Evolutionary conservation across 2,329 filamentous ascomycete genomes (phyloP).

Genomic region (Cucurbitaria berberidis): DNA sequence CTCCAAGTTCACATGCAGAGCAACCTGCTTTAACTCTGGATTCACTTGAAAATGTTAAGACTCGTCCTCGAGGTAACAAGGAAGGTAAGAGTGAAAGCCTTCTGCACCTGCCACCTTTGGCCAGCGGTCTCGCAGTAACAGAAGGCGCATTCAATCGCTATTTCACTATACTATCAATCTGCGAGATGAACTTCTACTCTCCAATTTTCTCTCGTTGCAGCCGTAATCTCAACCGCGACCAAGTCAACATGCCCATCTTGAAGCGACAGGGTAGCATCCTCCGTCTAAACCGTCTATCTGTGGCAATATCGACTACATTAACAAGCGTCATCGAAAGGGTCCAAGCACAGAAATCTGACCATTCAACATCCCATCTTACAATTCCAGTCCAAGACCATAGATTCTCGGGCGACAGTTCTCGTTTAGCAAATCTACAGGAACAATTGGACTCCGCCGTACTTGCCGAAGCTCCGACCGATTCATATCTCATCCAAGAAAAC

Average conservation of each 20-base stretch:
- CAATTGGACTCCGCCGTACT: conserved; percentile 6
- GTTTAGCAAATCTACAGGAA: conserved; percentile 3
- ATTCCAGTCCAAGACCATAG: background rate
- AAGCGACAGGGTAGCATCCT: conserved; percentile 4
- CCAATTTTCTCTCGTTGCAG: background rate
- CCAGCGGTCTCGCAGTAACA: background rate
- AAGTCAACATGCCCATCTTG: conserved; percentile 1
- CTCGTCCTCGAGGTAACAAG: background rate
- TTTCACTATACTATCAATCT: background rate
- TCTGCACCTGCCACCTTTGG: background rate
- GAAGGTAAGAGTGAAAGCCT: background rate
- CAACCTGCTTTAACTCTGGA: too few species aligned
- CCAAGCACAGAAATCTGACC: background rate
- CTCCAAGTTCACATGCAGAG: too few species aligned
- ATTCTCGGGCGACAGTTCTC: background rate
- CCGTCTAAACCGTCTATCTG: conserved; percentile 7
- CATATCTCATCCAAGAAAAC: conserved; percentile 15
- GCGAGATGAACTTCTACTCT: background rate
- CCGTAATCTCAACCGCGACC: background rate
- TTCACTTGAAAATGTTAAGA: background rate
- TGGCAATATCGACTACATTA: conserved; percentile 6
- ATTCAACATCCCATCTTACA: background rate
- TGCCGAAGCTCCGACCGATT: conserved; percentile 14
- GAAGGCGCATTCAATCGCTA: background rate
- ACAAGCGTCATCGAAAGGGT: conserved; percentile 9